Base-by-base conservation (phyloP, 345 rosid genomes). In the Durio zibethinus region DNA sequence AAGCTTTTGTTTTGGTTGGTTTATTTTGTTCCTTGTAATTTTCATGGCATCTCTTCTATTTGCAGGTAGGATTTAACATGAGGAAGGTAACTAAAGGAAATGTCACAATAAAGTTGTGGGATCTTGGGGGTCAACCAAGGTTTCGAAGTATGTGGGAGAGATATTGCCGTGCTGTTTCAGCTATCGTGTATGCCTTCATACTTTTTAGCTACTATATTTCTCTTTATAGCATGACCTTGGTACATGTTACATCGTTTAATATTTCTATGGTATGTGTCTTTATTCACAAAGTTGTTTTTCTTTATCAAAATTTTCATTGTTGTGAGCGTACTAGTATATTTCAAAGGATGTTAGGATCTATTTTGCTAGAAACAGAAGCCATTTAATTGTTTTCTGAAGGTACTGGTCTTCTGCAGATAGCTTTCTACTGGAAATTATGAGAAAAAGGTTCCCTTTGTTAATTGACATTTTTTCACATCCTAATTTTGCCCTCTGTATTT, bases 31-130 rank as follows among this genome's bases (percentile, higher is more conserved):
- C 72, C 35, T 1, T 21, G 42, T 52, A 77, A 35, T 50, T 52
- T 70, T 31, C 61, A 56, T 20, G 14, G 42, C n/a, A 33, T 68
- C 7, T 72, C 62, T 40, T 72, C 45, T 78, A 14, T 25, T 53
- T 70, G 15, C 84, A 92, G 97, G 97, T 92, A 3, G 97, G 94
- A 47, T 92, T 92, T 84, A 90, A 92, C 82, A 92, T 92, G 97
- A 89, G 89, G 85, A 92, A 90, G 78, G 97, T 92, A 59, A 90
- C 95, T 33, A 92, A 92, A 83, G 97, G 95, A 68, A 90, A 82
- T 64, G 97, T 92, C 62, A 92, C 93, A 2, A 92, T 90, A 85
- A 92, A 92, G 82, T 72, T 92, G 81, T 92, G 97, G 97, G 97
- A 92, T 85, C 92, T 89, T 82, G 97, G 97, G 50, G 92, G 90